Conservation (phyloP, 768 basidiomycete genomes). For the Tricholoma terreum region DNA sequence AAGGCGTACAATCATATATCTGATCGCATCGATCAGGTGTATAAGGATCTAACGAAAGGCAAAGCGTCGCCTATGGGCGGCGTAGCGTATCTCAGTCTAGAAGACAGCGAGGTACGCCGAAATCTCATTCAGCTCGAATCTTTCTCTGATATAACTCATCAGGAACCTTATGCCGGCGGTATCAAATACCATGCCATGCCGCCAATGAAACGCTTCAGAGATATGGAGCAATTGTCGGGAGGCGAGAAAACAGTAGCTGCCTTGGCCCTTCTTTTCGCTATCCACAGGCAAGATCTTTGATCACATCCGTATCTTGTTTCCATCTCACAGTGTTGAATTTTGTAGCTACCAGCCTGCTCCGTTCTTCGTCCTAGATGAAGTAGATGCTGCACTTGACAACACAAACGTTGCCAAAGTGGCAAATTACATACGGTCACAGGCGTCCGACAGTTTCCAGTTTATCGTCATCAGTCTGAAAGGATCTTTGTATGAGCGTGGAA, state of each 20-base stretch:
- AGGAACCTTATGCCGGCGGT: slow-evolving; percentile 70
- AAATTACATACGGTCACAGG: slow-evolving; percentile 84
- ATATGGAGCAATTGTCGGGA: slow-evolving; percentile 98
- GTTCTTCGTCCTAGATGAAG: slow-evolving; percentile 98
- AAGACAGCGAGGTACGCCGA: slow-evolving; percentile 82
- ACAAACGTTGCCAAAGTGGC: slow-evolving; percentile 98
- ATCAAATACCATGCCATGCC: slow-evolving; percentile 99
- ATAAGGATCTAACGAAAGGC: slow-evolving; percentile 97
- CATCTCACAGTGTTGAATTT: neutral
- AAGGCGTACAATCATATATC: slow-evolving; percentile 96
- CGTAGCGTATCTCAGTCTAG: slow-evolving; percentile 92
- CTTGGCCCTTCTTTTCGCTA: slow-evolving; percentile 92
- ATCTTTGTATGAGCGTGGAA: slow-evolving; percentile 85
- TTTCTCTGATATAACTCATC: neutral
- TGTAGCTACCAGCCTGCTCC: slow-evolving; percentile 91
- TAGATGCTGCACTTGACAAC: slow-evolving; percentile 96
- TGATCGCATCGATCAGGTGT: slow-evolving; percentile 90
- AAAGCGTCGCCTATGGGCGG: slow-evolving; percentile 93
- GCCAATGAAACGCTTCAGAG: slow-evolving; percentile 97
- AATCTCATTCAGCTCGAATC: neutral
- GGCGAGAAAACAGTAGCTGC: slow-evolving; percentile 99
- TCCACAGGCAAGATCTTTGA: slow-evolving; percentile 67
- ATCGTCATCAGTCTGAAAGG: slow-evolving; percentile 97
- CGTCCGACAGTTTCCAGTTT: slow-evolving; percentile 88
- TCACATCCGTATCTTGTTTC: neutral